Conservation (phyloP, 2,329 filamentous ascomycete genomes). For the Clonostachys sp. region DNA sequence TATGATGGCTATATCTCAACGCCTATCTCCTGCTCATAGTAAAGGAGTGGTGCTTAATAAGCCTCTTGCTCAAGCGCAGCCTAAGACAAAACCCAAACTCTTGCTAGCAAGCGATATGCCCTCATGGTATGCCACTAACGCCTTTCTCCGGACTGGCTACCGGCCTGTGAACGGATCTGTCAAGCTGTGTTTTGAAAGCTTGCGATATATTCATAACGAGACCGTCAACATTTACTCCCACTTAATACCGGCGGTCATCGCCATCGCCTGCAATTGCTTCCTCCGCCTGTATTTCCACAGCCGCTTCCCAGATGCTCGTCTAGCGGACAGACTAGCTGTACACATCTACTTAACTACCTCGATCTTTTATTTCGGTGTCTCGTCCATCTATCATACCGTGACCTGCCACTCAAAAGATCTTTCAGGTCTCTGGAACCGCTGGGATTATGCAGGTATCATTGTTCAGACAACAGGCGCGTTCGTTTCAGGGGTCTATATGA, state of each 20-base stretch:
- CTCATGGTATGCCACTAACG: constrained; percentile 34
- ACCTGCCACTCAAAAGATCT: constrained; percentile 29
- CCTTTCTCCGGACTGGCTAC: constrained; percentile 33
- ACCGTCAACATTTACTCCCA: constrained; percentile 25
- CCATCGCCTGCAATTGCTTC: constrained; percentile 18
- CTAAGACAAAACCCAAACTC: not conserved
- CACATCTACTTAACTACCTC: constrained; percentile 28
- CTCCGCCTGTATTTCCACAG: constrained; percentile 12
- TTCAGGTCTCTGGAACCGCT: constrained; percentile 26
- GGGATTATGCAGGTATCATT: constrained; percentile 31
- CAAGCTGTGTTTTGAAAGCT: constrained; percentile 28
- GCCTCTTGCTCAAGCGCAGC: no score
- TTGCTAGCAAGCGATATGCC: constrained; percentile 17
- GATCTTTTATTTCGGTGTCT: constrained; percentile 27
- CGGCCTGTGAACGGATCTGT: constrained; percentile 31
- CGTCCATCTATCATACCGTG: constrained; percentile 30
- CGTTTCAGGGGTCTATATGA: constrained; percentile 29
- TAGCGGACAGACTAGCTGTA: constrained; percentile 29
- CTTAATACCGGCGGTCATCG: constrained; percentile 32
- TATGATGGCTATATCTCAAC: no score
- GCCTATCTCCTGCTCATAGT: no score
- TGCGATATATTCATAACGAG: constrained; percentile 29
- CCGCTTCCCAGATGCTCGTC: constrained; percentile 22
- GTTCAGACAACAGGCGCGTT: constrained; percentile 29
- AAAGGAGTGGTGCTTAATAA: no score